Percentiles rank a stretch among this genome's conserved stretches.
These are phyloP conservation scores for Collybia sordida DNA, from an alignment of 768 basidiomycete genomes.

Conservation along the genomic window DNA sequence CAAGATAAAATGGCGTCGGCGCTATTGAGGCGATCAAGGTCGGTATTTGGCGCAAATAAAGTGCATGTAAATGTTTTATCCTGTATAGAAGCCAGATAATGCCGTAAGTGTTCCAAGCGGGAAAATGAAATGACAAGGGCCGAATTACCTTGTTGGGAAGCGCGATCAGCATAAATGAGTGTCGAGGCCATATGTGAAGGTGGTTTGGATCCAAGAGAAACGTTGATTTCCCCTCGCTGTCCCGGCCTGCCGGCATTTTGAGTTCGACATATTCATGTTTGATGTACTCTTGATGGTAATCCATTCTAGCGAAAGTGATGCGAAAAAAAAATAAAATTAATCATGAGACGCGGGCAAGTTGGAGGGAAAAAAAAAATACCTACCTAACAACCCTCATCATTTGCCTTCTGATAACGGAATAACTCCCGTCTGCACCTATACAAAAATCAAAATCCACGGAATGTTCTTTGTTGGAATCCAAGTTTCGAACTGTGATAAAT, in stretches of 20 bases:
- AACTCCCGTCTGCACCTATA: conserved; percentile 92
- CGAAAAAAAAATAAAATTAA: conserved; percentile 28
- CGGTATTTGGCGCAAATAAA: conserved; percentile 82
- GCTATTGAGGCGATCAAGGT: conserved; percentile 66
- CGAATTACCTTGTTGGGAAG: conserved; percentile 89
- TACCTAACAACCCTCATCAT: conserved; percentile 95
- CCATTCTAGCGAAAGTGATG: conserved; percentile 63
- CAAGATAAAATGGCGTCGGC: conserved; percentile 61
- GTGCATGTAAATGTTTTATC: conserved; percentile 98
- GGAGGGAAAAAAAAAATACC: conserved; percentile 25
- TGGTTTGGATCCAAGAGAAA: conserved; percentile 93
- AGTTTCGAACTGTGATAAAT: conserved; percentile 52
- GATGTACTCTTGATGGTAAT: conserved; percentile 94
- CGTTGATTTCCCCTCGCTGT: conserved; percentile 55
- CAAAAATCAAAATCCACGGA: conserved; percentile 71
- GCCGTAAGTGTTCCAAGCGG: conserved; percentile 15
- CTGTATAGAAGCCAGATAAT: conserved; percentile 44
- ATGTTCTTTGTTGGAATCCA: conserved; percentile 38
- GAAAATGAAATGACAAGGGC: conserved; percentile 16
- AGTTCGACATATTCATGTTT: conserved; percentile 96
- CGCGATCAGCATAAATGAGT: conserved; percentile 99
- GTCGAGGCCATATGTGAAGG: conserved; percentile 98
- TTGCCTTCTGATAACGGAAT: conserved; percentile 87
- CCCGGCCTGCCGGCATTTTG: conserved; percentile 83
- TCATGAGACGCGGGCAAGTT: conserved; percentile 11